Conservation (phyloP, 306 rosid species). For the Quercus suber region DNA sequence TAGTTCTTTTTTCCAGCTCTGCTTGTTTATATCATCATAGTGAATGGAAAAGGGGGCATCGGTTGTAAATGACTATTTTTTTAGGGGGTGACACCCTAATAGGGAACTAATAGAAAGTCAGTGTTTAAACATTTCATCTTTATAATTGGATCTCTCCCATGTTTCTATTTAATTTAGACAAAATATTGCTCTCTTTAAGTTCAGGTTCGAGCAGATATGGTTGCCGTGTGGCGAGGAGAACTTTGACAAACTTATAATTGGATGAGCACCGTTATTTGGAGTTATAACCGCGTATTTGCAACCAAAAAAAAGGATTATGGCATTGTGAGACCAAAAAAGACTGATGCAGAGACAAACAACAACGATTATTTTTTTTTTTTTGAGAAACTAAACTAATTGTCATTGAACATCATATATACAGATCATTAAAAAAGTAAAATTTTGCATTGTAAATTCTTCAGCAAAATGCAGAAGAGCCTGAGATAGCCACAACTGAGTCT, state of each 20-base stretch:
- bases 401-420: not conserved
- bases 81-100: not conserved
- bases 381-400: not conserved
- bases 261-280: too few relatives aligned
- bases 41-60: constrained; percentile 18
- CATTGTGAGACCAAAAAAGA: not conserved
- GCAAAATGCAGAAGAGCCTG: not conserved
- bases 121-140: not conserved
- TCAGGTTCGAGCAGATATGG: too few relatives aligned
- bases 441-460: not conserved
- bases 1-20: constrained; percentile 15
- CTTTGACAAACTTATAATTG: too few relatives aligned
- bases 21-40: constrained; percentile 20
- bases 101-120: not conserved
- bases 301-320: too few relatives aligned
- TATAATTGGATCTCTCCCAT: too few relatives aligned
- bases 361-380: not conserved
- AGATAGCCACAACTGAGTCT: constrained; percentile 2
- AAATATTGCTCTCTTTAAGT: not conserved
- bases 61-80: constrained; percentile 35
- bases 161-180: too few relatives aligned
- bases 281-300: too few relatives aligned
- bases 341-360: not conserved
- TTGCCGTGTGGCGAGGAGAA: too few relatives aligned
- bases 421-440: not conserved